Evolutionary conservation across 106 monocot genomes (phyloP).

Genomic region (Dendrobium nobile): DNA sequence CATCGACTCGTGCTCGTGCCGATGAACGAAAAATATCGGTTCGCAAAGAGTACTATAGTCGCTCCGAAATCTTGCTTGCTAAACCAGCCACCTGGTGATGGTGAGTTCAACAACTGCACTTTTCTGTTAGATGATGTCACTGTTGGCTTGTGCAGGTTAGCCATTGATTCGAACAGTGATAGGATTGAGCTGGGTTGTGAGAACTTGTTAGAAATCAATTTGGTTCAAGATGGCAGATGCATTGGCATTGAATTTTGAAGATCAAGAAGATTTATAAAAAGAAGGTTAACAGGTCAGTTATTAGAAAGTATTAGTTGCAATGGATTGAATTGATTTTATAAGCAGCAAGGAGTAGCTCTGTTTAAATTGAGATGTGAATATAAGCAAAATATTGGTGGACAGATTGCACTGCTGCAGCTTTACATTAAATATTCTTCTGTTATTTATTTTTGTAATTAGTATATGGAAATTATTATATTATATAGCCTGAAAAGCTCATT

Average conservation of each 20-base stretch:
- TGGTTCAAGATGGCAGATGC: constrained; percentile 5
- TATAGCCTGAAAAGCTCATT: not conserved
- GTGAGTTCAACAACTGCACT: constrained; percentile 51
- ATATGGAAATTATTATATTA: not conserved
- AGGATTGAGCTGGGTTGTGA: constrained; percentile 34
- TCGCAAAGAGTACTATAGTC: constrained; percentile 11
- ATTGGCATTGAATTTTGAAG: constrained; percentile 62
- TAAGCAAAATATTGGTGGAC: not conserved
- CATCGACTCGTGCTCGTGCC: constrained; percentile 48
- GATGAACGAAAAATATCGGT: constrained; percentile 12
- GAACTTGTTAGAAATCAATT: not conserved
- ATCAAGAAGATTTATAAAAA: not conserved
- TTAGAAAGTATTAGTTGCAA: too few relatives aligned
- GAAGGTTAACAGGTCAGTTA: not conserved
- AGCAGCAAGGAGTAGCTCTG: not conserved
- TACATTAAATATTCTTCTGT: not conserved
- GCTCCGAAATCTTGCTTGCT: constrained; percentile 48
- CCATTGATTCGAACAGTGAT: constrained; percentile 24
- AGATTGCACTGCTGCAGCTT: not conserved
- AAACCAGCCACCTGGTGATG: constrained; percentile 71
- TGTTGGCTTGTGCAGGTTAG: constrained; percentile 37
- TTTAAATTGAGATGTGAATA: not conserved
- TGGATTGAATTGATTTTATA: not conserved
- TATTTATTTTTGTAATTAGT: not conserved
- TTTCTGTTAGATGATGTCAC: constrained; percentile 34